Percentiles rank a stretch among this genome's conserved stretches.
Conservation (phyloP, 305 asterid species). For the Fraxinus latifolia region DNA sequence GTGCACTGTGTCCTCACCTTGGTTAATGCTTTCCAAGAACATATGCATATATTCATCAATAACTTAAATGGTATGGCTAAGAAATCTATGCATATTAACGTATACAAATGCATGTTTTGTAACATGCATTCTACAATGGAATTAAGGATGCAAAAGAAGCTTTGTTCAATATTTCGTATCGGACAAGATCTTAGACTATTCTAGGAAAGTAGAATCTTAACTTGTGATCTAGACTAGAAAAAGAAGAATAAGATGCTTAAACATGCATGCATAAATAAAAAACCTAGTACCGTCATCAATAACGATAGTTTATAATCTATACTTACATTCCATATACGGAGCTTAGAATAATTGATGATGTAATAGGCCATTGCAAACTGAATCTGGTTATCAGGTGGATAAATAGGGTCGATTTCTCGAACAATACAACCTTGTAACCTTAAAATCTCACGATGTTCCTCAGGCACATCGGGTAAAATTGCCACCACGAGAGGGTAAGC, state of each 20-base stretch:
- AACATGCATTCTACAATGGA: not conserved
- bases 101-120: not conserved
- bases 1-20: not conserved
- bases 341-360: conserved; percentile 33
- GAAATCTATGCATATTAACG: not conserved
- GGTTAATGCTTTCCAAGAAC: not conserved
- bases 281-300: not conserved
- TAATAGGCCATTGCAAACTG: conserved; percentile 34
- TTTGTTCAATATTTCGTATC: not conserved
- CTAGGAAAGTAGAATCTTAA: not conserved
- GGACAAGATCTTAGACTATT: not conserved
- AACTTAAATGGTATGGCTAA: not conserved
- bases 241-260: not conserved
- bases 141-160: not conserved
- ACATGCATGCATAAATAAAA: not conserved
- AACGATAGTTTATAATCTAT: not conserved
- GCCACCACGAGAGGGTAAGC: conserved; percentile 36
- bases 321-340: conserved; percentile 36
- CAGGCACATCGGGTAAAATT: conserved; percentile 30
- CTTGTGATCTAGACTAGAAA: not conserved
- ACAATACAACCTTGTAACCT: conserved; percentile 32
- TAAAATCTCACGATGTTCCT: conserved; percentile 29
- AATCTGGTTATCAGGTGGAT: conserved; percentile 32
- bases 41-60: not conserved
- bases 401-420: conserved; percentile 31